Evolutionary conservation across 768 basidiomycete genomes (phyloP).

Genomic region (Termitomyces sp.): DNA sequence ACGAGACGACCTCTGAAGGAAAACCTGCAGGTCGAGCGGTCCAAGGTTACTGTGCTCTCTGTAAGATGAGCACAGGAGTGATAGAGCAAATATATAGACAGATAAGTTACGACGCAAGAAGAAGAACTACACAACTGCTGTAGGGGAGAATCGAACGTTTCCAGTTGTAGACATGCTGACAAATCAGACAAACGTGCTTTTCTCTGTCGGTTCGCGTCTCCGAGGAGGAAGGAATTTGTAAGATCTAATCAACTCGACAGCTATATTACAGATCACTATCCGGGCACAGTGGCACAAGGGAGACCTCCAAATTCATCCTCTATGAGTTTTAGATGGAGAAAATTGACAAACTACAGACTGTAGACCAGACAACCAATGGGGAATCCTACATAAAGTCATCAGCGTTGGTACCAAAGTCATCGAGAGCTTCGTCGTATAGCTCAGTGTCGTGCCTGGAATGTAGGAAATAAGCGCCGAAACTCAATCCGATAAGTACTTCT

Average conservation of each 20-base stretch:
- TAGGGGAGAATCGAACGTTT: slow-evolving; percentile 3
- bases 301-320: slow-evolving; percentile 7
- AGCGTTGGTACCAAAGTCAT: slow-evolving; percentile 71
- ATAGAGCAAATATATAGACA: background rate
- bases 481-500: slow-evolving; percentile 13
- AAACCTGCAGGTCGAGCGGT: slow-evolving; percentile 22
- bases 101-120: slow-evolving; percentile 9
- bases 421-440: slow-evolving; percentile 83
- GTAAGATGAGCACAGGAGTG: slow-evolving; percentile 16
- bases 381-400: slow-evolving; percentile 87
- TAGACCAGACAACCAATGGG: too few species aligned
- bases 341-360: background rate
- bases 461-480: slow-evolving; percentile 1
- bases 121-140: background rate
- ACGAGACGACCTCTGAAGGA: slow-evolving; percentile 34
- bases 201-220: background rate
- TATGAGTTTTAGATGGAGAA: background rate
- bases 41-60: slow-evolving; percentile 18
- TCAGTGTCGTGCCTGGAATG: slow-evolving; percentile 65
- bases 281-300: background rate
- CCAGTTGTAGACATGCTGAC: slow-evolving; percentile 6
- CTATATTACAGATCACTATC: background rate
- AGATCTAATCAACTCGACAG: background rate
- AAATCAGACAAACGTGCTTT: slow-evolving; percentile 9
- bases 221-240: background rate